Evolutionary conservation across 805 yeast genomes (phyloP).

Genomic region (Saitoella complicata): DNA sequence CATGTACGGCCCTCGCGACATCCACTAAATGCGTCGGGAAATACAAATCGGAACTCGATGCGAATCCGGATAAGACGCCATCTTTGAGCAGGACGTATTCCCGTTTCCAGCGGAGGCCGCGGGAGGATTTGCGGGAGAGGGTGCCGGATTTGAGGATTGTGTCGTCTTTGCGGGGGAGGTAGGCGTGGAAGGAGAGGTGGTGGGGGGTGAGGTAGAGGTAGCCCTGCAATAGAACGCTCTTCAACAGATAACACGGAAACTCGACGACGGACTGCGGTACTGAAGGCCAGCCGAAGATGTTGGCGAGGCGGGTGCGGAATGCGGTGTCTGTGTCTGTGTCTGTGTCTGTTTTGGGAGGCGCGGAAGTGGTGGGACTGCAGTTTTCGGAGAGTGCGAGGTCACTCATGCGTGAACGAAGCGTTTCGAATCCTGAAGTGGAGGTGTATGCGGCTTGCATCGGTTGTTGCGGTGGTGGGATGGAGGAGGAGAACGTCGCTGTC

Average conservation of each 20-base stretch:
- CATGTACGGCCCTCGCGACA: neutral
- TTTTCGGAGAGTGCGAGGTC: no score
- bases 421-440: no score
- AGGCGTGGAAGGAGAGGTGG: constrained; percentile 59
- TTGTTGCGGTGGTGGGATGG: no score
- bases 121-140: constrained; percentile 25
- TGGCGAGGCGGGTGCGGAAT: neutral
- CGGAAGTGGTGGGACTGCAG: no score
- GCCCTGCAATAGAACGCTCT: constrained; percentile 76
- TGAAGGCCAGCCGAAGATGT: neutral
- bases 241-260: constrained; percentile 62
- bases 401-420: no score
- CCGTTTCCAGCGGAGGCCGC: neutral
- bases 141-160: constrained; percentile 32
- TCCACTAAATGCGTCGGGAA: constrained; percentile 35
- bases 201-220: constrained; percentile 55
- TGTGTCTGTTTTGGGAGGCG: no score
- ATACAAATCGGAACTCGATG: constrained; percentile 61
- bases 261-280: constrained; percentile 21
- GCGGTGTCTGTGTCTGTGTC: no score
- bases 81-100: constrained; percentile 32
- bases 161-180: constrained; percentile 38
- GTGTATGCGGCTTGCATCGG: no score
- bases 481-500: no score
- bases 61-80: constrained; percentile 50